Percentiles rank a stretch among this genome's conserved stretches.
Evolutionary conservation across 768 basidiomycete genomes (phyloP).

Genomic region (Pisolithus tinctorius): DNA sequence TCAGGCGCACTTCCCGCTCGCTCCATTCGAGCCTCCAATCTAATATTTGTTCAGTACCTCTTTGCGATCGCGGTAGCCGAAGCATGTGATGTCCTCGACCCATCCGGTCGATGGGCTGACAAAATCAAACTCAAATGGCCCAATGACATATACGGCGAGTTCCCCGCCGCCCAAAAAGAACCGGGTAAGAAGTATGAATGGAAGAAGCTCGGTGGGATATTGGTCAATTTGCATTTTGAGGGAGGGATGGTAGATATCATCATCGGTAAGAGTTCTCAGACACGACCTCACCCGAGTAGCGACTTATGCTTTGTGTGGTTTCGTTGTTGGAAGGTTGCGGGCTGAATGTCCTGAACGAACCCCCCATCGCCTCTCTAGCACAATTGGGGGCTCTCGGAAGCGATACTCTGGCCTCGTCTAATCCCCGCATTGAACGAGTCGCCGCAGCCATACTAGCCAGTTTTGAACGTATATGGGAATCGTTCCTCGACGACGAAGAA

Average conservation of each 20-base stretch:
- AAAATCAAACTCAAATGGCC: slow-evolving; percentile 90
- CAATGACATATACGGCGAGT: slow-evolving; percentile 84
- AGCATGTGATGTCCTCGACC: slow-evolving; percentile 58
- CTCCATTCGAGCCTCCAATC: slow-evolving; percentile 36
- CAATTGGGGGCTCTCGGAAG: slow-evolving; percentile 46
- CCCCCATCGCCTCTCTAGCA: slow-evolving; percentile 75
- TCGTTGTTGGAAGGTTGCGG: slow-evolving; percentile 62
- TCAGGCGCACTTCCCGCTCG: slow-evolving; percentile 1
- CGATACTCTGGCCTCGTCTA: not conserved
- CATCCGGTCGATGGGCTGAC: slow-evolving; percentile 39
- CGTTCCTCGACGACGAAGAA: slow-evolving; percentile 46
- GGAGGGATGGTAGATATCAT: slow-evolving; percentile 68
- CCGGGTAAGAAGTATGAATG: slow-evolving; percentile 27
- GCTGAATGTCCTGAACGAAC: slow-evolving; percentile 75
- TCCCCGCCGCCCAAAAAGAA: slow-evolving; percentile 34
- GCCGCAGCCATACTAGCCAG: slow-evolving; percentile 66
- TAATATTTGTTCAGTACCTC: slow-evolving; percentile 94
- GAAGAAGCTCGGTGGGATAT: slow-evolving; percentile 85
- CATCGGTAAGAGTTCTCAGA: slow-evolving; percentile 51
- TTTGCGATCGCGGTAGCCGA: slow-evolving; percentile 86
- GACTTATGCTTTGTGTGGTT: slow-evolving; percentile 1
- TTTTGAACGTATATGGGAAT: slow-evolving; percentile 76
- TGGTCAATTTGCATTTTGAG: slow-evolving; percentile 84
- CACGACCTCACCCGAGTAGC: not conserved
- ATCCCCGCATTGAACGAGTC: slow-evolving; percentile 64